These are phyloP conservation scores for Aspergillus sclerotialis DNA, from an alignment of 2,329 filamentous ascomycete genomes.

Conservation along the genomic window DNA sequence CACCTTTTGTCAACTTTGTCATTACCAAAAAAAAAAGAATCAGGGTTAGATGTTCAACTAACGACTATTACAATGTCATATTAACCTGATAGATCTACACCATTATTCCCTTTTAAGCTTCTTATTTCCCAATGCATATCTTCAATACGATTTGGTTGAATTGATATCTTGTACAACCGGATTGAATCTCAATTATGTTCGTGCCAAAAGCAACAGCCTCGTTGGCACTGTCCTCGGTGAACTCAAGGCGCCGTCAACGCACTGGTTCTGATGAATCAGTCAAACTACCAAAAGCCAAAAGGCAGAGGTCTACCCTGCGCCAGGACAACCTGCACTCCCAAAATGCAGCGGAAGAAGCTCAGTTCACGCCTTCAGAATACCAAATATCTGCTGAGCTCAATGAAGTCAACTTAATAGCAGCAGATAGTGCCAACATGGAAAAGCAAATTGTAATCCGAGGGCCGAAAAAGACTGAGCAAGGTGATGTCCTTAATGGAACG, in stretches of 20 bases:
- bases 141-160: not conserved
- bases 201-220: conserved; percentile 25
- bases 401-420: conserved; percentile 7
- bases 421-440: conserved; percentile 14
- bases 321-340: conserved; percentile 26
- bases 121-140: no score
- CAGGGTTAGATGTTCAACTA: no score
- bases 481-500: conserved; percentile 23
- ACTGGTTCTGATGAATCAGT: conserved; percentile 39
- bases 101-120: no score
- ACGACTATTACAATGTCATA: no score
- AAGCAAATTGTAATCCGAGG: conserved; percentile 31
- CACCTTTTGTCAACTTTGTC: no score
- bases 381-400: conserved; percentile 7
- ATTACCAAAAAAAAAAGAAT: no score
- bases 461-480: conserved; percentile 30
- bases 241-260: conserved; percentile 33
- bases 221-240: no score
- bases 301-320: conserved; percentile 38
- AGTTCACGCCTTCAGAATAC: conserved; percentile 11
- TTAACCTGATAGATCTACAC: no score
- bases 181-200: conserved; percentile 25
- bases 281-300: conserved; percentile 40
- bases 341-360: conserved; percentile 12
- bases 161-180: not conserved